A percentile compares a stretch with the other conserved stretches of the same genome.
These are phyloP conservation scores for Musa schizocarpa DNA, from an alignment of 176 grass and related monocot species.

Conservation along the genomic window DNA sequence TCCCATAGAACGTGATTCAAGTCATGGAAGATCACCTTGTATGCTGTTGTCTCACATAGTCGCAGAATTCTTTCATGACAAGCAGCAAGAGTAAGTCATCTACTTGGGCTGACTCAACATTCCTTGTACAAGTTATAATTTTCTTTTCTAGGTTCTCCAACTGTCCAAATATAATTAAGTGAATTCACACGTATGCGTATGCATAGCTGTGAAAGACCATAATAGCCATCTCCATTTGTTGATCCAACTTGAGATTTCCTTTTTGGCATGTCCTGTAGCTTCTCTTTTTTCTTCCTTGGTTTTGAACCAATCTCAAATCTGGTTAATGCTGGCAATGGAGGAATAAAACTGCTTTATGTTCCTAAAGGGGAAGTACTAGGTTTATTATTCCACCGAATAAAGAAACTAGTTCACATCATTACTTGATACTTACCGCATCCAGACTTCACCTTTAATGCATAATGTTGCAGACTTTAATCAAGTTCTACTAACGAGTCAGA, in stretches of 20 bases:
- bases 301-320: slow-evolving; percentile 93
- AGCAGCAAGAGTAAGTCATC: slow-evolving; percentile 53
- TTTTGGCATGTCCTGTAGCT: slow-evolving; percentile 53
- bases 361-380: slow-evolving; percentile 28
- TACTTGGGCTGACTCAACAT: slow-evolving; percentile 81
- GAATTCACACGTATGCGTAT: slow-evolving; percentile 59
- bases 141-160: slow-evolving; percentile 89
- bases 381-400: neutral
- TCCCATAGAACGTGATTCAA: slow-evolving; percentile 53
- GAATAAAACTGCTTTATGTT: slow-evolving; percentile 68
- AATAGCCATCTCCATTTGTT: slow-evolving; percentile 39
- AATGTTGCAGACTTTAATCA: slow-evolving; percentile 82
- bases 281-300: slow-evolving; percentile 82
- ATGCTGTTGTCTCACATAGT: slow-evolving; percentile 77
- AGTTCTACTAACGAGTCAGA: slow-evolving; percentile 68
- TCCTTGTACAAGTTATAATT: slow-evolving; percentile 79
- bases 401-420: neutral
- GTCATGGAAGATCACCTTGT: slow-evolving; percentile 75
- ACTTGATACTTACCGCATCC: slow-evolving; percentile 58
- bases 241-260: slow-evolving; percentile 52
- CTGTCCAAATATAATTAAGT: slow-evolving; percentile 54
- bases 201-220: slow-evolving; percentile 68
- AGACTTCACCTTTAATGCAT: slow-evolving; percentile 79
- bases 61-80: slow-evolving; percentile 74
- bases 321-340: slow-evolving; percentile 64